phyloP scores from a whole-genome alignment of 306 rosid genomes.

The Corylus avellana region DNA sequence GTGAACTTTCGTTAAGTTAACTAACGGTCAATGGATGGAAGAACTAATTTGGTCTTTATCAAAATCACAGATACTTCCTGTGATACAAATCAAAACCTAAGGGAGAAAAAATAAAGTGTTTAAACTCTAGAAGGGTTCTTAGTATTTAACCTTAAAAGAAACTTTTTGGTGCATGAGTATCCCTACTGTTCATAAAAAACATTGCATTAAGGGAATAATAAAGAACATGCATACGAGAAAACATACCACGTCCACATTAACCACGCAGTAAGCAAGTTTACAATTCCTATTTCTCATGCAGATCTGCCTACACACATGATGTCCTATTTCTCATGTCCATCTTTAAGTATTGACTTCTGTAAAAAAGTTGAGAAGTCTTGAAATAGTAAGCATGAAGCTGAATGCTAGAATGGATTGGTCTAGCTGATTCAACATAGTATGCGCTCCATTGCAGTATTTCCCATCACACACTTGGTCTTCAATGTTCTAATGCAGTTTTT shows the following conservation, averaged over 20 bases:
- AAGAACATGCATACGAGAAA: not conserved
- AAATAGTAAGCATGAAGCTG: not conserved
- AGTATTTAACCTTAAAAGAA: too few relatives aligned
- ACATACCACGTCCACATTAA: not conserved
- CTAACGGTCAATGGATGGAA: too few relatives aligned
- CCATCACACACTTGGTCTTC: not conserved
- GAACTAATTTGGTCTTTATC: too few relatives aligned
- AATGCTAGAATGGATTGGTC: constrained; percentile 6
- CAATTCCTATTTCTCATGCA: not conserved
- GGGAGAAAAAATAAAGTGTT: not conserved
- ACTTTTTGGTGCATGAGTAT: not conserved
- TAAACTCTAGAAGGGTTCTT: too few relatives aligned
- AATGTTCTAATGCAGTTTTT: not conserved
- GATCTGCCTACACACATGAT: not conserved
- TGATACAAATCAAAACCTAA: too few relatives aligned
- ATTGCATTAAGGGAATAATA: not conserved
- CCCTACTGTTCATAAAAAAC: not conserved
- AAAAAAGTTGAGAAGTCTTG: not conserved
- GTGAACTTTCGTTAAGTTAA: too few relatives aligned
- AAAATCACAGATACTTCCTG: too few relatives aligned
- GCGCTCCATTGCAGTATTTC: not conserved
- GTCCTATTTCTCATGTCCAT: not conserved
- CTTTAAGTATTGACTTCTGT: not conserved
- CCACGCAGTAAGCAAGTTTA: not conserved
- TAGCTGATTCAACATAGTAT: not conserved